Conservation (phyloP, 2,329 filamentous ascomycete species). For the Colletotrichum filicis region DNA sequence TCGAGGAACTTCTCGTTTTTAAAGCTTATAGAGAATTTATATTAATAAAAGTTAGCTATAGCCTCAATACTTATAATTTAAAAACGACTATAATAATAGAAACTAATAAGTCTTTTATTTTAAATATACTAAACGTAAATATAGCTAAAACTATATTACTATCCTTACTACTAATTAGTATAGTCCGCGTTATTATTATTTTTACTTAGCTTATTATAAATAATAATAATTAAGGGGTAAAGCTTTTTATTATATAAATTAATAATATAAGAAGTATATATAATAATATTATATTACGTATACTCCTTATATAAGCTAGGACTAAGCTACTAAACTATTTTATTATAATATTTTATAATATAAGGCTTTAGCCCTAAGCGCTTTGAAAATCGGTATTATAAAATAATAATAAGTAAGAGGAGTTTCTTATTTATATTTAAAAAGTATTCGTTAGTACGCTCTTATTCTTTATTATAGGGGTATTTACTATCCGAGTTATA, state of each 20-base stretch:
- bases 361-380: conserved; percentile 39
- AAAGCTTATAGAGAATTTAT: conserved; percentile 46
- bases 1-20: conserved; percentile 38
- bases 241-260: conserved; percentile 46
- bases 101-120: conserved; percentile 45
- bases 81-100: conserved; percentile 49
- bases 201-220: conserved; percentile 45
- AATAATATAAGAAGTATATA: conserved; percentile 40
- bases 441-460: conserved; percentile 42
- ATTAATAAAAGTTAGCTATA: conserved; percentile 52
- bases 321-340: conserved; percentile 38
- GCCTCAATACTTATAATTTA: conserved; percentile 50
- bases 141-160: conserved; percentile 47
- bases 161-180: conserved; percentile 38
- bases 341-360: conserved; percentile 47
- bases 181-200: conserved; percentile 45
- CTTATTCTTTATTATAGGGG: conserved; percentile 37
- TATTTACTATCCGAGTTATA: conserved; percentile 25
- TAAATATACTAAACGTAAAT: conserved; percentile 44
- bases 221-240: conserved; percentile 40
- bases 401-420: conserved; percentile 35
- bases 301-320: too few species aligned
- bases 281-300: conserved; percentile 29
- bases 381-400: conserved; percentile 41
- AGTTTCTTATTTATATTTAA: conserved; percentile 42